These are phyloP conservation scores for Epichloe festucae DNA, from an alignment of 2,329 filamentous ascomycete species.

Conservation along the genomic window DNA sequence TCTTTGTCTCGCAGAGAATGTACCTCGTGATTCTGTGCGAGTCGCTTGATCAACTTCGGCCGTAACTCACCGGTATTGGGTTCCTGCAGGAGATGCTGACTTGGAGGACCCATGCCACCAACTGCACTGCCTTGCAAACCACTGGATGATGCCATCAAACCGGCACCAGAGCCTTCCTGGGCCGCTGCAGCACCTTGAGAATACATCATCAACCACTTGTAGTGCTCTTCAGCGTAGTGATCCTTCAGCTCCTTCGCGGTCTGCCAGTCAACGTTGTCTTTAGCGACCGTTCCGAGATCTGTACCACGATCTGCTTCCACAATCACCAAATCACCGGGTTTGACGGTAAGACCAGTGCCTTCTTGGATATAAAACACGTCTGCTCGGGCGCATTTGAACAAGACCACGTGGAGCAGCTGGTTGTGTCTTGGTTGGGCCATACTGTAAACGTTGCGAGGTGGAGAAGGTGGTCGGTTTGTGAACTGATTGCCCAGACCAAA, in stretches of 20 bases:
- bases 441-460: slow-evolving; percentile 48
- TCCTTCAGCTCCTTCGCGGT: slow-evolving; percentile 82
- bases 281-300: slow-evolving; percentile 84
- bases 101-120: slow-evolving; percentile 65
- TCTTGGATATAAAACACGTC: slow-evolving; percentile 97
- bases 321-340: slow-evolving; percentile 86
- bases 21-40: slow-evolving; percentile 85
- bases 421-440: slow-evolving; percentile 49
- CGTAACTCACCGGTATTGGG: slow-evolving; percentile 65
- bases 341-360: slow-evolving; percentile 81
- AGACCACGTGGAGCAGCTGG: slow-evolving; percentile 72
- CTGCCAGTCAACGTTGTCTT: slow-evolving; percentile 77
- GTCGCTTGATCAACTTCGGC: slow-evolving; percentile 91
- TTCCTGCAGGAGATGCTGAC: slow-evolving; percentile 60
- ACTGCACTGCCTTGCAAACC: slow-evolving; percentile 57
- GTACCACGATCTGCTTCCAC: slow-evolving; percentile 95
- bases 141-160: slow-evolving; percentile 50
- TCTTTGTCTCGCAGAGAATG: slow-evolving; percentile 86
- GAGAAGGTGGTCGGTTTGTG: slow-evolving; percentile 36
- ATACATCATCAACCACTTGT: slow-evolving; percentile 98
- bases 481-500: slow-evolving; percentile 27
- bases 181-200: slow-evolving; percentile 60
- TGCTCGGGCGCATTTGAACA: slow-evolving; percentile 91
- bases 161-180: slow-evolving; percentile 46
- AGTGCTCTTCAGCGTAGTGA: slow-evolving; percentile 87